Conservation (phyloP, 75 land plant species). For the Chamaecyparis obtusa region DNA sequence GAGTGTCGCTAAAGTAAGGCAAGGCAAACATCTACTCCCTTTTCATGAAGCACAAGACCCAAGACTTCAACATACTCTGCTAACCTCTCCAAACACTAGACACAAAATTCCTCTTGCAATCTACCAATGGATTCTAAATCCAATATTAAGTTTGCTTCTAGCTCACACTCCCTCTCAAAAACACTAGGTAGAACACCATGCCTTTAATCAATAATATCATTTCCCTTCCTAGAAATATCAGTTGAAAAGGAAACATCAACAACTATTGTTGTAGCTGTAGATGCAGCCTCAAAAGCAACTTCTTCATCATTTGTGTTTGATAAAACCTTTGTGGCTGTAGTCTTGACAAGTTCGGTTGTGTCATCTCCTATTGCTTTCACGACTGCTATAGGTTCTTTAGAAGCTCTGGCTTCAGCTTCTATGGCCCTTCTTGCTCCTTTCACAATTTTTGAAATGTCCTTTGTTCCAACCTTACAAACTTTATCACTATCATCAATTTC, state of each 20-base stretch:
- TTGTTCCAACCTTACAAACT: constrained; percentile 53
- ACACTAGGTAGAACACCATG: constrained; percentile 20
- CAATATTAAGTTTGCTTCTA: constrained; percentile 42
- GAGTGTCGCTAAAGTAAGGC: constrained; percentile 63
- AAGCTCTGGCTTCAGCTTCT: constrained; percentile 86
- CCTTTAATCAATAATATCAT: constrained; percentile 21
- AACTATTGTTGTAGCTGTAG: constrained; percentile 81
- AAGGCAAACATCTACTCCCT: constrained; percentile 98
- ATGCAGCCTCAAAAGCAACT: constrained; percentile 76
- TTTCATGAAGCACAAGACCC: constrained; percentile 93
- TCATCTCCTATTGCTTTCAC: constrained; percentile 93
- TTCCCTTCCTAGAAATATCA: constrained; percentile 55
- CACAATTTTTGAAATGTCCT: constrained; percentile 69
- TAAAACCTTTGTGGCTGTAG: constrained; percentile 84
- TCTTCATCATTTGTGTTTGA: constrained; percentile 62
- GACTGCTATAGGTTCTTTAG: constrained; percentile 81
- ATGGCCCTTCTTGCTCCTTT: constrained; percentile 80
- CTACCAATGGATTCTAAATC: constrained; percentile 55
- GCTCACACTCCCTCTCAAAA: constrained; percentile 40
- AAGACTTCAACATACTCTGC: constrained; percentile 95
- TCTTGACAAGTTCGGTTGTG: constrained; percentile 89
- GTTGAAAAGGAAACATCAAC: constrained; percentile 84
- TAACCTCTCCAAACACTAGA: constrained; percentile 84
- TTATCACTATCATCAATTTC: constrained; percentile 59
- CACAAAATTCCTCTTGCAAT: constrained; percentile 71